Evolutionary conservation across 495 filamentous ascomycete species (phyloP), one percentile per base, ranked within the genome.

Genomic region (Endocarpon pusillum): DNA sequence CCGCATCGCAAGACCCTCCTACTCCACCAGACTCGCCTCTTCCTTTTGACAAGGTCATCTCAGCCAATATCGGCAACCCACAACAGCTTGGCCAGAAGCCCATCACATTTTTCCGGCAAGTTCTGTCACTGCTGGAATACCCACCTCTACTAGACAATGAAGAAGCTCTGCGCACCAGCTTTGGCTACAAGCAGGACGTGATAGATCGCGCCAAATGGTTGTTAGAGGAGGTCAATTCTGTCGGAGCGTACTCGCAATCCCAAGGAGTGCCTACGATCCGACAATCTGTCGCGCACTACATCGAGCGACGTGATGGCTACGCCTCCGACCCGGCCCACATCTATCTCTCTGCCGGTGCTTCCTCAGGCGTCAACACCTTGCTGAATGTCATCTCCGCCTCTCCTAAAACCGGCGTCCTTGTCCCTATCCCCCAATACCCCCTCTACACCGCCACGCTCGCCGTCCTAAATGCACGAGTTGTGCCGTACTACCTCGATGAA

Each of bases 1-100:
- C 19, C 6, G 19, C 39, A 14, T 55, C 52, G 19, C 29, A 34
- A 11, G 56, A 58, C 21, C 45, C 51, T 27, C 21, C 18, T 16
- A n/a, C n/a, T n/a, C n/a, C n/a, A n/a, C n/a, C n/a, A n/a, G 67
- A 72, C 47, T 64, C 70, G 42, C 52, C 58, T 37, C 66, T 96
- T 27, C 89, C 89, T 18, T 97, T 97, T 52, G 66, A 81, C 42
- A 66, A 79, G 39, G 75, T 97, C 47, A 87, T 97, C 56, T 82
- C 79, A 35, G 89, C 89, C 55, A 97, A 97, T 57, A 97, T 97
- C 51, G 89, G 91, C 43, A 97, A 97, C 61, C 89, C 91, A 4
- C 89, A 97, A 52, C 91, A 96, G 58, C 75, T 97, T 36, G 89
- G 91, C 58, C 89, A 97, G 66, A 89, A 94, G 65, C 89, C 89